Conservation (phyloP, 208 protist species). For the Crithidia sp. region DNA sequence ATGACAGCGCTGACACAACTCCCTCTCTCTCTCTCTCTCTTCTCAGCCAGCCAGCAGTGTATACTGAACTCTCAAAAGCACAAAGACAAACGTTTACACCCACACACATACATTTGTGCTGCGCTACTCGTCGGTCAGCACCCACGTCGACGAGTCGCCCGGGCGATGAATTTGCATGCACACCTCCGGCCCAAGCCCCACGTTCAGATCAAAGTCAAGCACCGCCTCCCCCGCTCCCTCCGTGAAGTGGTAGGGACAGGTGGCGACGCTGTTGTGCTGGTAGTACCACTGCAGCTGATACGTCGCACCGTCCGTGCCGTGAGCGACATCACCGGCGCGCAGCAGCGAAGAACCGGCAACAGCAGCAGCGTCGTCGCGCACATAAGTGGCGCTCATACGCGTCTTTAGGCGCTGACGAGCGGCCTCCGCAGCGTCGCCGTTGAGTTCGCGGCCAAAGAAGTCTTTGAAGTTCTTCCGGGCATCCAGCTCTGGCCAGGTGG, state of each 20-base stretch:
- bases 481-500: conserved; percentile 16
- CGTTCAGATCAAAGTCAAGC: conserved; percentile 59
- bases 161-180: conserved; percentile 43
- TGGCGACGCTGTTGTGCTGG: conserved; percentile 49
- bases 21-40: too few species aligned
- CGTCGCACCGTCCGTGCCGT: conserved; percentile 25
- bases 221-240: conserved; percentile 44
- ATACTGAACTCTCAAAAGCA: background rate
- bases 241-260: conserved; percentile 68
- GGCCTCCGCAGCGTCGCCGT: background rate
- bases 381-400: conserved; percentile 15
- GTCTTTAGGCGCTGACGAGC: conserved; percentile 2
- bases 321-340: conserved; percentile 39
- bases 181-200: conserved; percentile 53
- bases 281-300: conserved; percentile 63
- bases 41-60: too few species aligned
- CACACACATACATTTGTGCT: background rate
- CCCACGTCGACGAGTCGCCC: conserved; percentile 8
- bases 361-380: conserved; percentile 7
- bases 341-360: conserved; percentile 8
- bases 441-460: conserved; percentile 10
- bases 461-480: background rate
- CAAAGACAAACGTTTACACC: background rate
- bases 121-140: conserved; percentile 10
- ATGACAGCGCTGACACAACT: too few species aligned